Evolutionary conservation across 768 basidiomycete genomes (phyloP), one percentile per base, ranked within the genome.

Genomic region (Leccinellum luteum): DNA sequence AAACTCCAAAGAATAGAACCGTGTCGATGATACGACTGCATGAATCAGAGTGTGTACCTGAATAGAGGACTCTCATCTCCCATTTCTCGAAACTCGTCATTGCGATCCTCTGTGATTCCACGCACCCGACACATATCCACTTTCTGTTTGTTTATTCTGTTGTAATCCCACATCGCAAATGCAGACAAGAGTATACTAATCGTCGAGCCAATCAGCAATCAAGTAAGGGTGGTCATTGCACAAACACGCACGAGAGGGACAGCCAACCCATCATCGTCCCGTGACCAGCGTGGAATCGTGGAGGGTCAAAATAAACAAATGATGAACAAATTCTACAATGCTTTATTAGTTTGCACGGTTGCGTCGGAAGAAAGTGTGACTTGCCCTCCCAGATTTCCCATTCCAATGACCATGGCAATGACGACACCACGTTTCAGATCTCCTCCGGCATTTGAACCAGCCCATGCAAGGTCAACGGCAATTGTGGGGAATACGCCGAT

Each of bases 1-100:
- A 48, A 28, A 17, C 47, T 48, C n/a, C 15, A 28, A 48, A 27
- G 27, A 17, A 48, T 19, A 15, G 45, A 38, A 38, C 38, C 38
- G n/a, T 19, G 6, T 43, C n/a, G 41, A 43, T 43, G 45, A 47
- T 25, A 17, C 12, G 35, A 6, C 15, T 5, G 8, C 12, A 19
- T 10, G 14, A 48, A 44, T 32, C 47, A 70, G 30, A 70, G 56
- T 1, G 66, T 52, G 23, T 72, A 72, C 80, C 81, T 77, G 73
- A 81, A 85, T 35, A 86, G 69, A 44, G 85, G 84, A 55, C 81
- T 83, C 38, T 78, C 71, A 58, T 81, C 81, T 6, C 82, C 84
- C 69, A 84, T 71, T 6, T 81, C 68, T 35, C 65, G 69, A 61
- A 79, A 84, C 43, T 81, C 75, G 6, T 73, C 73, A 51, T 62